Base-by-base conservation (phyloP, 1,284 basidiomycete species). In the Apiotrichum veenhuisii region DNA sequence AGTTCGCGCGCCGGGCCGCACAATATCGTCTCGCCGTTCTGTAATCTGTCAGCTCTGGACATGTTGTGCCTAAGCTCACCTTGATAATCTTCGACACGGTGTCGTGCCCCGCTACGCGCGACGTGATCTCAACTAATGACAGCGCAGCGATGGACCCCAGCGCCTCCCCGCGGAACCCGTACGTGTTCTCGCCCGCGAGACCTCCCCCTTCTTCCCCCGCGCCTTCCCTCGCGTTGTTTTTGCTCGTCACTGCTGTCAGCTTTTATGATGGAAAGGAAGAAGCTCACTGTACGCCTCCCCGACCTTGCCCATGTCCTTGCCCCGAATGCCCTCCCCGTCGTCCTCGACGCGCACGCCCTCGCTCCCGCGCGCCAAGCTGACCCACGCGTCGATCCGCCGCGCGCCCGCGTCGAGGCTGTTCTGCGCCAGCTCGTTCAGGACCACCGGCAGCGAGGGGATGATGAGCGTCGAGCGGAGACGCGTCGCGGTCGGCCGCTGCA, bases 151-250 rank as follows among this genome's bases (percentile, higher is more conserved):
- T 85, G 40, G 90, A 91, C n/a, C 88, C 86, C 44, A 94, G 75
- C 8, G 91, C 91, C 86, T 94, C 91, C 34, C 91, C 91, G 59
- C 90, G 84, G 76, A 90, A 93, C 0, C 91, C 91, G 77, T 91
- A 91, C 2, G 85, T 86, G 11, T 82, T 67, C 2, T 52, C 51
- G 17, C 57, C 50, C 56, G 23, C 49, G 45, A 46, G 17, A 1
- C 17, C 17, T 36, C 2, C 34, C 22, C 25, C 42, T 17, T 44
- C 12, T 15, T 8, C 7, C 9, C 30, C 30, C 30, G 30, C 30
- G 30, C 30, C 30, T 30, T 7, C 30, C 30, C 54, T 59, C 43
- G 57, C 66, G 20, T 55, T 27, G 8, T 40, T 30, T 50, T 67
- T 69, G 43, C 54, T 63, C 12, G 57, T 60, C 42, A 52, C 62